Percentiles rank a stretch among this genome's conserved stretches.
Conservation (phyloP, 2,329 filamentous ascomycete species). For the Exophiala alcalophila region DNA sequence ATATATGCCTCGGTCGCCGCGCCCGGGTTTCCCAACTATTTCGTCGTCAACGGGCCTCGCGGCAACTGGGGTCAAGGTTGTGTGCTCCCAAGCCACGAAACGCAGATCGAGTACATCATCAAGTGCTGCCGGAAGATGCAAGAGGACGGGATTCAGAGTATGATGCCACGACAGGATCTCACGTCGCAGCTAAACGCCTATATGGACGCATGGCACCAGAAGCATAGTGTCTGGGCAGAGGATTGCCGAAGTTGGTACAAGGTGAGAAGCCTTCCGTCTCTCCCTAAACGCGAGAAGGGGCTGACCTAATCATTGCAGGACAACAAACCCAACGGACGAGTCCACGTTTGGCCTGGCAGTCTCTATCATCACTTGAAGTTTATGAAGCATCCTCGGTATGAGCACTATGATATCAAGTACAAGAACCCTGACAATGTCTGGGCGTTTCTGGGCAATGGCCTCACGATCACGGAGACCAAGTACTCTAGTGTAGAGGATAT, state of each 20-base stretch:
- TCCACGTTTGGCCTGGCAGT: constrained; percentile 41
- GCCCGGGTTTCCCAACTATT: constrained; percentile 44
- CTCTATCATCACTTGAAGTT: constrained; percentile 42
- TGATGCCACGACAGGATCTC: constrained; percentile 12
- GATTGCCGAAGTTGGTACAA: constrained; percentile 33
- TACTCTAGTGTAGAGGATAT: constrained; percentile 3
- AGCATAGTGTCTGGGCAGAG: constrained; percentile 31
- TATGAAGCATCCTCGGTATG: constrained; percentile 38
- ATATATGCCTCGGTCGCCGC: constrained; percentile 47
- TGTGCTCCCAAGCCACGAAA: constrained; percentile 28
- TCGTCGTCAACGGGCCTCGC: constrained; percentile 35
- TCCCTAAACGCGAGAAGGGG: background rate
- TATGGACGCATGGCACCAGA: constrained; percentile 33
- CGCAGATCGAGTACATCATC: constrained; percentile 33
- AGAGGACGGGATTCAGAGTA: constrained; percentile 34
- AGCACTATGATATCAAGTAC: constrained; percentile 43
- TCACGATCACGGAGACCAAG: constrained; percentile 40
- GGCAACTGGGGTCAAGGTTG: constrained; percentile 32
- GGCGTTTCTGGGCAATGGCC: constrained; percentile 44
- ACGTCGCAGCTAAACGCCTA: constrained; percentile 28
- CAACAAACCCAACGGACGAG: constrained; percentile 29
- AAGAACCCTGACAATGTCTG: constrained; percentile 39
- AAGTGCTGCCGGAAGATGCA: constrained; percentile 35
- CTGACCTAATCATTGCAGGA: constrained; percentile 2
- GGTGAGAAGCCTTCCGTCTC: constrained; percentile 6